phyloP scores from a whole-genome alignment of 2,329 filamentous ascomycete genomes.

The Aureobasidium sp. region DNA sequence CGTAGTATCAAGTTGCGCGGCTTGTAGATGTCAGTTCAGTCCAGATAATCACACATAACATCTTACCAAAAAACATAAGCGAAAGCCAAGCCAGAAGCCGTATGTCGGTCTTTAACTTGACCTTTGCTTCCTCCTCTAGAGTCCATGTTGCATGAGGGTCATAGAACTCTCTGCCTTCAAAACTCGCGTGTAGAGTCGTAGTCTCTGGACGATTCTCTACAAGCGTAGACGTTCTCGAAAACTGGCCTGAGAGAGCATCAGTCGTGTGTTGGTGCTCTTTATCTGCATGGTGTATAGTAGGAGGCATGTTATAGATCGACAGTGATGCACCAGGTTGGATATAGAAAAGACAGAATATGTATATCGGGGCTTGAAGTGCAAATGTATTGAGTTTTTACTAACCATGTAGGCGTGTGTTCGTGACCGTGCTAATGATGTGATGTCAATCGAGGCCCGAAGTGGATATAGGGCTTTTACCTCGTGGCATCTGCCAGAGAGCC shows the following conservation, averaged over 20 bases:
- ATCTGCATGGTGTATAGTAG: neutral
- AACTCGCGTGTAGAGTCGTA: neutral
- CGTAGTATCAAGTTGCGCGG: conserved; percentile 12
- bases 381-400: neutral
- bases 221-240: neutral
- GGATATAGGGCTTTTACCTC: neutral
- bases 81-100: conserved; percentile 15
- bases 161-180: neutral
- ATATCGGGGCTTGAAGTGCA: neutral
- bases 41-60: fast-evolving
- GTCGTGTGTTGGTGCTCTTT: neutral
- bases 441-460: neutral
- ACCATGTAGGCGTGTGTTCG: neutral
- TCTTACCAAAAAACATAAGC: conserved; percentile 14
- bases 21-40: neutral
- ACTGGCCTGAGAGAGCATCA: neutral
- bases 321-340: neutral
- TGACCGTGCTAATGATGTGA: neutral
- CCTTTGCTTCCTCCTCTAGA: conserved; percentile 7
- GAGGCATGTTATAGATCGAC: neutral
- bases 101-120: conserved; percentile 16
- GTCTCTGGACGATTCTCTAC: neutral
- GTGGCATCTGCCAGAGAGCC: neutral
- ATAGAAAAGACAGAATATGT: too few relatives aligned
- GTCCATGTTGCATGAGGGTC: conserved; percentile 16